Conservation (phyloP, 23 red algal species). For the Gracilaria gracilis region DNA sequence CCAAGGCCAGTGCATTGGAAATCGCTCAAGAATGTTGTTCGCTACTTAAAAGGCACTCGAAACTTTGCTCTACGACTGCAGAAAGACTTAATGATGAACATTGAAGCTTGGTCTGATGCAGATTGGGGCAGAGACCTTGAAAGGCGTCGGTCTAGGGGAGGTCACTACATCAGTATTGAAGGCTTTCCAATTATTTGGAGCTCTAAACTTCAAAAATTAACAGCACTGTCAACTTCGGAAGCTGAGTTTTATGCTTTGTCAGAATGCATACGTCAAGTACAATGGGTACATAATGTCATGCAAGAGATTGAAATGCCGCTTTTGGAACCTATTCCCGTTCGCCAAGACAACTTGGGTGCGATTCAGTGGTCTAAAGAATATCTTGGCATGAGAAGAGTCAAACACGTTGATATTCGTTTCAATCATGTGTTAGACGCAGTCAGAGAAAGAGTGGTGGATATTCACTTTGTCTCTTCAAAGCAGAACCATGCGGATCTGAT, state of each 20-base stretch:
- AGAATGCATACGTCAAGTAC: neutral
- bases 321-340: neutral
- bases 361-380: constrained; percentile 39
- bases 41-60: constrained; percentile 5
- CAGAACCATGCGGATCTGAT: constrained; percentile 27
- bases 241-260: constrained; percentile 29
- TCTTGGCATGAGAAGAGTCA: constrained; percentile 6
- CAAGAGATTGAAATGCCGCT: neutral
- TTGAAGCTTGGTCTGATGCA: constrained; percentile 5
- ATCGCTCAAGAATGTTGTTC: neutral
- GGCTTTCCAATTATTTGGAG: constrained; percentile 7
- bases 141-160: neutral
- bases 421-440: constrained; percentile 7
- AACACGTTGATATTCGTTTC: constrained; percentile 11
- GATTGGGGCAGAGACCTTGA: constrained; percentile 32
- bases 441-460: neutral
- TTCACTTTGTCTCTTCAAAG: constrained; percentile 9
- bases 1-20: constrained; percentile 6
- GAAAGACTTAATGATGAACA: too few species aligned
- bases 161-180: too few species aligned
- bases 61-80: neutral
- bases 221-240: constrained; percentile 1
- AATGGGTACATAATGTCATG: neutral
- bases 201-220: constrained; percentile 1
- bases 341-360: constrained; percentile 19